Conservation (phyloP, 495 filamentous ascomycete genomes). For the Penicillium salamii region DNA sequence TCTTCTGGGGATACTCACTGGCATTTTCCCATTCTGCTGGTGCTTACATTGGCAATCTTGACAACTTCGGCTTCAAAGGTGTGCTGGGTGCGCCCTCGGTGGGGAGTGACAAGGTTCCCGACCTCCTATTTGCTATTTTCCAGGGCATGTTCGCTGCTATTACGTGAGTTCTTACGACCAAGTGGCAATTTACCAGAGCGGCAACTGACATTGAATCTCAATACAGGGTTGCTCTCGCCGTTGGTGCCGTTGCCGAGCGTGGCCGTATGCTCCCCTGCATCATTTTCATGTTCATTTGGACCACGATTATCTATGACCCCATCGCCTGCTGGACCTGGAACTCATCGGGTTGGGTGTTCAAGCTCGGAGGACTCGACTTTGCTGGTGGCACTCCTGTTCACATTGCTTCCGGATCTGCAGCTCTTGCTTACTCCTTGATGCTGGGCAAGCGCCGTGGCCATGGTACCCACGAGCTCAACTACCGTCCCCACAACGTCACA, state of each 20-base stretch:
- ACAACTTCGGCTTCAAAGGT: constrained; percentile 82
- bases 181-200: neutral
- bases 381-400: constrained; percentile 96
- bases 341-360: constrained; percentile 73
- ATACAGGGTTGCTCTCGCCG: constrained; percentile 76
- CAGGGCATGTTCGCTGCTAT: constrained; percentile 98
- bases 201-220: constrained; percentile 5
- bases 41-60: constrained; percentile 77
- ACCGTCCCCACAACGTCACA: constrained; percentile 96
- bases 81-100: constrained; percentile 80
- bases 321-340: constrained; percentile 99
- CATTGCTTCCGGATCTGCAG: constrained; percentile 86
- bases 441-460: constrained; percentile 82
- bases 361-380: constrained; percentile 88
- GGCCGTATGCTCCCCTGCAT: constrained; percentile 92
- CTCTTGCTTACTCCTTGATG: constrained; percentile 83
- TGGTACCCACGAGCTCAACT: constrained; percentile 85
- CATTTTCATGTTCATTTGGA: constrained; percentile 96
- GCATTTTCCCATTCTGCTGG: constrained; percentile 86
- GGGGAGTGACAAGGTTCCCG: constrained; percentile 76
- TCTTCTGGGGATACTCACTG: constrained; percentile 98
- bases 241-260: constrained; percentile 89
- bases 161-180: constrained; percentile 58
- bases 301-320: constrained; percentile 90
- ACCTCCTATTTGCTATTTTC: constrained; percentile 89